A percentile compares a stretch with the other conserved stretches of the same genome.
Conservation (phyloP, 2,329 filamentous ascomycete genomes). For the Alternaria sp. region DNA sequence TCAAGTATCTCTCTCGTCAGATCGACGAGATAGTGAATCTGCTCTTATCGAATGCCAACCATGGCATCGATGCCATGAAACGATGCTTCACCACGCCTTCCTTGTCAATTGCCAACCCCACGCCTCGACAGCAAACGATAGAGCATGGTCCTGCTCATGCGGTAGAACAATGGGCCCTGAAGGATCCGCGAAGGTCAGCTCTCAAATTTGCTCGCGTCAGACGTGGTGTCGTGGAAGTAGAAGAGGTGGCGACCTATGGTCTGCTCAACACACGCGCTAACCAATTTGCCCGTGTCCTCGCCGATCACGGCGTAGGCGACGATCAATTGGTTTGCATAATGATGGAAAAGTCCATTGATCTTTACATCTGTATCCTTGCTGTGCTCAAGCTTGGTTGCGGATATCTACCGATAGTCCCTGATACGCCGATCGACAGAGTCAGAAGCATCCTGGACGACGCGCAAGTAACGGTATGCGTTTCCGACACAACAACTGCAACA, state of each 20-base stretch:
- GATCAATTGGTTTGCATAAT: slow-evolving; percentile 72
- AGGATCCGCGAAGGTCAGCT: slow-evolving; percentile 63
- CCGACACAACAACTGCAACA: slow-evolving; percentile 28
- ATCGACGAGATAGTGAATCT: slow-evolving; percentile 60
- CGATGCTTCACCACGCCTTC: slow-evolving; percentile 27
- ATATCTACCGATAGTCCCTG: slow-evolving; percentile 79
- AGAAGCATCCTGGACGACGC: slow-evolving; percentile 68
- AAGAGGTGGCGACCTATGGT: slow-evolving; percentile 64
- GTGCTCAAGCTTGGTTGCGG: slow-evolving; percentile 76
- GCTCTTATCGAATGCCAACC: slow-evolving; percentile 50
- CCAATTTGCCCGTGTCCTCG: slow-evolving; percentile 64
- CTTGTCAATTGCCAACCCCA: slow-evolving; percentile 53
- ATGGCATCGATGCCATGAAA: slow-evolving; percentile 36
- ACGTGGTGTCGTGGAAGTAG: slow-evolving; percentile 35
- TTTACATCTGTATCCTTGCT: slow-evolving; percentile 78
- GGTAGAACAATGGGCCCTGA: slow-evolving; percentile 61
- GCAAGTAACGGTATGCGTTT: slow-evolving; percentile 57
- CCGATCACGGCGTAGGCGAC: slow-evolving; percentile 53
- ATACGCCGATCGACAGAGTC: slow-evolving; percentile 69
- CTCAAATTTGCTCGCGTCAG: slow-evolving; percentile 66
- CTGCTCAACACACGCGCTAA: slow-evolving; percentile 71
- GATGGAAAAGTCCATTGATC: slow-evolving; percentile 75
- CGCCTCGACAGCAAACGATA: slow-evolving; percentile 31
- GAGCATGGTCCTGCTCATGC: slow-evolving; percentile 44
- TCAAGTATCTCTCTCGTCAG: slow-evolving; percentile 65